phyloP scores from a whole-genome alignment of 1,139 yeast genomes.

The Candida sanyaensis region DNA sequence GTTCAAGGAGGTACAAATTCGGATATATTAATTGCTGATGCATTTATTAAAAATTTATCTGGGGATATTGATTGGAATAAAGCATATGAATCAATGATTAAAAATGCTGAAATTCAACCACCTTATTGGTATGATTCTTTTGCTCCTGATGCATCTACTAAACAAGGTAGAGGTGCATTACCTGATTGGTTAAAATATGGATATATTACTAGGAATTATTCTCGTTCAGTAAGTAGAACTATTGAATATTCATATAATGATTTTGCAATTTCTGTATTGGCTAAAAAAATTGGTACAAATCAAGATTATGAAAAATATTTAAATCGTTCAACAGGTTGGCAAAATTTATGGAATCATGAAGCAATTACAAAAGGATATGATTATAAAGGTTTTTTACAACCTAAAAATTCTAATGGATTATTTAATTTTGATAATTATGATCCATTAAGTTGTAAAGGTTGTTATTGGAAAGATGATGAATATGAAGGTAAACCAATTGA shows the following conservation, averaged over 20 bases:
- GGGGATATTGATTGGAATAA: conserved; percentile 30
- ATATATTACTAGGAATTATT: conserved; percentile 28
- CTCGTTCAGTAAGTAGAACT: conserved; percentile 37
- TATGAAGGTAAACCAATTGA: conserved; percentile 65
- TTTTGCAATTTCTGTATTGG: conserved; percentile 35
- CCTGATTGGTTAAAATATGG: conserved; percentile 33
- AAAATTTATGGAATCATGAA: conserved; percentile 37
- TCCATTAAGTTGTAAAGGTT: conserved; percentile 30
- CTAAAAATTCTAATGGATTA: conserved; percentile 29
- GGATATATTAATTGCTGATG: conserved; percentile 43
- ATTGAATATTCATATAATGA: conserved; percentile 42
- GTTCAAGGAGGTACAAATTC: conserved; percentile 45
- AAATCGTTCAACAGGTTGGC: conserved; percentile 37
- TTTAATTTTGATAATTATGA: conserved; percentile 26
- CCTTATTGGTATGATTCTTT: conserved; percentile 25
- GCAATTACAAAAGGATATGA: conserved; percentile 19
- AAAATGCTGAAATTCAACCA: conserved; percentile 38
- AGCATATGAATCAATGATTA: conserved; percentile 35
- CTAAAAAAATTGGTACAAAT: conserved; percentile 27
- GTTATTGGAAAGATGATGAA: conserved; percentile 55
- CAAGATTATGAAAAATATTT: conserved; percentile 30
- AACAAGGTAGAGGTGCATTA: conserved; percentile 34
- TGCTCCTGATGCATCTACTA: conserved; percentile 30
- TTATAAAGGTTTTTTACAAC: conserved; percentile 37
- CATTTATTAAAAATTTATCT: conserved; percentile 29